A percentile compares a stretch with the other conserved stretches of the same genome.
These are phyloP conservation scores for Monosporascus sp. DNA, from an alignment of 2,329 filamentous ascomycete species.

Conservation along the genomic window DNA sequence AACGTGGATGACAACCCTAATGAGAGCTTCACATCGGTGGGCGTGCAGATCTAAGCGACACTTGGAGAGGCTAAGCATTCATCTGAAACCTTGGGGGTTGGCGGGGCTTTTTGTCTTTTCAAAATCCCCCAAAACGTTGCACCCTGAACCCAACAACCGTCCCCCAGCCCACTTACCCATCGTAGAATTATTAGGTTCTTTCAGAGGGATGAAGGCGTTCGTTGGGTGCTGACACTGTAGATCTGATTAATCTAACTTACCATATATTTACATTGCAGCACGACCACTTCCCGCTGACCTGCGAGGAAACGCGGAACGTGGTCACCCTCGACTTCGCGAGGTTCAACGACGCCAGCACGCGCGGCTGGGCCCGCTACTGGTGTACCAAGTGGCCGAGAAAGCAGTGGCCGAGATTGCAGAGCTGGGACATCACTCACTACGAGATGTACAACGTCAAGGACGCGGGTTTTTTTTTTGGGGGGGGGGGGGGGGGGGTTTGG, in stretches of 20 bases:
- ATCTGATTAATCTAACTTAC: too few species aligned
- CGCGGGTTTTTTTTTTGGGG: too few species aligned
- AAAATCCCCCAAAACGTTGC: too few species aligned
- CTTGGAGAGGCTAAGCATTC: too few species aligned
- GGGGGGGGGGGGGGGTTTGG: too few species aligned
- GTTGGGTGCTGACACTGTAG: too few species aligned
- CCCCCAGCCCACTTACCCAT: too few species aligned
- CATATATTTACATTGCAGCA: background rate
- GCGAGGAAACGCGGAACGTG: constrained; percentile 6
- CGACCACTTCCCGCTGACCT: constrained; percentile 8
- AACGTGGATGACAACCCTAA: constrained; percentile 11
- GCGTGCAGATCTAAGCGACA: constrained; percentile 4
- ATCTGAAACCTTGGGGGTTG: too few species aligned
- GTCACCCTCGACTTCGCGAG: constrained; percentile 6
- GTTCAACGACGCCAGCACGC: constrained; percentile 13
- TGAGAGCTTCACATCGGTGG: constrained; percentile 5
- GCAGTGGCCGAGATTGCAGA: background rate
- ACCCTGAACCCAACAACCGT: too few species aligned
- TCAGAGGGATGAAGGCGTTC: too few species aligned
- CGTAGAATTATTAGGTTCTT: too few species aligned
- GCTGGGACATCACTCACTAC: constrained; percentile 10
- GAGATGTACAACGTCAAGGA: constrained; percentile 13
- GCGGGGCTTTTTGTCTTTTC: too few species aligned
- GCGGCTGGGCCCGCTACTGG: constrained; percentile 12
- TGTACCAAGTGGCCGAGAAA: constrained; percentile 4